Evolutionary conservation across 768 basidiomycete genomes (phyloP), one percentile per base, ranked within the genome.

Genomic region (Termitomyces sp.): DNA sequence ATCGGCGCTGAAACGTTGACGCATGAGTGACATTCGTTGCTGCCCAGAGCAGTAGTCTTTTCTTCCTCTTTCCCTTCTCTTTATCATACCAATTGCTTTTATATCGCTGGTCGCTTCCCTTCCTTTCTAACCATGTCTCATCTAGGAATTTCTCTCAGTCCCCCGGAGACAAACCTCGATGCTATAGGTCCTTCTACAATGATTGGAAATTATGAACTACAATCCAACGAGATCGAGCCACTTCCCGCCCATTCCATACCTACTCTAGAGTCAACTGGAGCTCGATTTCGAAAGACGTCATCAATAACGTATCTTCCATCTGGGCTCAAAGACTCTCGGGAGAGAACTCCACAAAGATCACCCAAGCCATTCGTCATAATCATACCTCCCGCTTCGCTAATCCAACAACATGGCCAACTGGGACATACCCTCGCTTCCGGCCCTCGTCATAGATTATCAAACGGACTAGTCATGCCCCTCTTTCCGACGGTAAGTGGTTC

Each of bases 401-500:
- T 78, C 1, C 77, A 82, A 40, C 81, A 86, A 60, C 83, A 84
- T 65, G 81, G 83, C 0, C 79, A 77, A 16, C 74, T 85, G 17
- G 83, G 85, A 0, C 78, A 82, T 53, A 82, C 83, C 0, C 65
- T 87, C 21, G 79, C 82, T 10, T 76, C 74, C 19, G 86, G 86
- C 0, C 85, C 87, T 25, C 71, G 75, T 23, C 76, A 83, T 53
- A 80, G 89, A 23, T 69, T 89, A 44, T 76, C 83, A 32, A 84
- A 87, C 61, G 90, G 90, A 17, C 74, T 88, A 21, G 69, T 91
- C 21, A 85, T 92, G 83, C 88, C 89, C 9, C 74, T 92, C 34
- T 83, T 85, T 63, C 83, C 90, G 34, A 88, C 87, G 8, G 90
- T 90, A 70, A 57, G 65, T 60, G 37, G 27, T 44, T 17, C 42